phyloP scores from a whole-genome alignment of 1,284 basidiomycete species.

The Calocybe gambosa region DNA sequence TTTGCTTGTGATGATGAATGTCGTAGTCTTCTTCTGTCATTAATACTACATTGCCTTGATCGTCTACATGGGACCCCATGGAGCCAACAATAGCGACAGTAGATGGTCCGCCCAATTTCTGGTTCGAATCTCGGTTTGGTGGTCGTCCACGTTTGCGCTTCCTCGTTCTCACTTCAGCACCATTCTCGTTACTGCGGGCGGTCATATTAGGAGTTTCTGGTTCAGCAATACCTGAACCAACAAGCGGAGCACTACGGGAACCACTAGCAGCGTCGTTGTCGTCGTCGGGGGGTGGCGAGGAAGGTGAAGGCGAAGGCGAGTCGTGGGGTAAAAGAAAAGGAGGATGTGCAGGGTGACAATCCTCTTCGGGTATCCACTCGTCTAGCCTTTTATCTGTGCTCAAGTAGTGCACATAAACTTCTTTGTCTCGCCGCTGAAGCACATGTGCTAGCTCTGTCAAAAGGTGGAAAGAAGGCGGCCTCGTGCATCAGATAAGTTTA shows the following conservation, averaged over 20 bases:
- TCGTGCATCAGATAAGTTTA: constrained; percentile 7
- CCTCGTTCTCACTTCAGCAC: background rate
- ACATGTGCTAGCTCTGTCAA: constrained; percentile 42
- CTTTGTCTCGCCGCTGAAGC: constrained; percentile 45
- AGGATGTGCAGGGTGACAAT: constrained; percentile 21
- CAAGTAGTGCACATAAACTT: constrained; percentile 64
- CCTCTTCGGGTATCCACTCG: constrained; percentile 57
- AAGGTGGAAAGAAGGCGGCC: constrained; percentile 12
- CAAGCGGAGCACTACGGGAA: constrained; percentile 1
- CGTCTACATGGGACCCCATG: background rate
- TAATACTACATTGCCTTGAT: constrained; percentile 23
- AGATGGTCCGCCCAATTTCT: background rate
- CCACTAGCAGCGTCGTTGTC: background rate
- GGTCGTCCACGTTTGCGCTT: constrained; percentile 14
- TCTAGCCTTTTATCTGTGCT: constrained; percentile 71
- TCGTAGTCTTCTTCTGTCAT: constrained; percentile 68
- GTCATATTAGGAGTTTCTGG: background rate
- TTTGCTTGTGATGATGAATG: constrained; percentile 57
- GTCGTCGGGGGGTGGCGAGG: background rate
- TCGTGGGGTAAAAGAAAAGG: background rate
- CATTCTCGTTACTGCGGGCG: background rate
- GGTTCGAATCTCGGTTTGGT: background rate
- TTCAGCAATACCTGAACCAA: constrained; percentile 9
- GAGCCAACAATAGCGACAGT: background rate
- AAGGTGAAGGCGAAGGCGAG: constrained; percentile 16